Evolutionary conservation across 257 asterid genomes (phyloP).

Genomic region (Eustoma russellianum): DNA sequence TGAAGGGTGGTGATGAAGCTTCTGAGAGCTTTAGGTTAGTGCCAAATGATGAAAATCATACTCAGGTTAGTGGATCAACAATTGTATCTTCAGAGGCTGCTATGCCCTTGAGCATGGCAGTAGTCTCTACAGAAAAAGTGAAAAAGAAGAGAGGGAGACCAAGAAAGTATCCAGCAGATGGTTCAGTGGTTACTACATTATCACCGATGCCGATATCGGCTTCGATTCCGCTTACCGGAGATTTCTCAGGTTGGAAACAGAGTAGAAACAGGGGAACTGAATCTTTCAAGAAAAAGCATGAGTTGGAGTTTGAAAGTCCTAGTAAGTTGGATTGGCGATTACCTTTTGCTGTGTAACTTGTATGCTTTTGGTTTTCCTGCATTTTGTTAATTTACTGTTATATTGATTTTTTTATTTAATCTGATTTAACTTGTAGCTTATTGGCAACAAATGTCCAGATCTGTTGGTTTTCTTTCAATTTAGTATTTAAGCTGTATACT

Average conservation of each 20-base stretch:
- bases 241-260: slow-evolving; percentile 58
- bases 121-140: slow-evolving; percentile 24
- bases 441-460: slow-evolving; percentile 22
- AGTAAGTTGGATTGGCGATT: slow-evolving; percentile 26
- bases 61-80: slow-evolving; percentile 41
- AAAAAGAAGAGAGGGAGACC: slow-evolving; percentile 94
- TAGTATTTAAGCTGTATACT: slow-evolving; percentile 16
- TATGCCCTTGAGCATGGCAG: slow-evolving; percentile 18
- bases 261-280: slow-evolving; percentile 32
- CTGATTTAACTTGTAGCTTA: slow-evolving; percentile 3
- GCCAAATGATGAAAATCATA: slow-evolving; percentile 40
- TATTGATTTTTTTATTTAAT: slow-evolving; percentile 5
- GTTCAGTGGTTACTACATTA: slow-evolving; percentile 43
- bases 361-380: neutral
- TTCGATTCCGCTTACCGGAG: slow-evolving; percentile 78
- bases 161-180: slow-evolving; percentile 65
- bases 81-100: slow-evolving; percentile 29
- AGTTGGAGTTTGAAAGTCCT: slow-evolving; percentile 61
- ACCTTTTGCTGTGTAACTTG: neutral
- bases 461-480: slow-evolving; percentile 21
- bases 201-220: slow-evolving; percentile 98
- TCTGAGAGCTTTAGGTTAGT: slow-evolving; percentile 53
- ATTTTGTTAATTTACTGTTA: slow-evolving; percentile 5
- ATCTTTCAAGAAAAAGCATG: slow-evolving; percentile 61
- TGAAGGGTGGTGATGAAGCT: slow-evolving; percentile 42